phyloP scores from a whole-genome alignment of 2,329 filamentous ascomycete species.

The Aspergillus neoniger region DNA sequence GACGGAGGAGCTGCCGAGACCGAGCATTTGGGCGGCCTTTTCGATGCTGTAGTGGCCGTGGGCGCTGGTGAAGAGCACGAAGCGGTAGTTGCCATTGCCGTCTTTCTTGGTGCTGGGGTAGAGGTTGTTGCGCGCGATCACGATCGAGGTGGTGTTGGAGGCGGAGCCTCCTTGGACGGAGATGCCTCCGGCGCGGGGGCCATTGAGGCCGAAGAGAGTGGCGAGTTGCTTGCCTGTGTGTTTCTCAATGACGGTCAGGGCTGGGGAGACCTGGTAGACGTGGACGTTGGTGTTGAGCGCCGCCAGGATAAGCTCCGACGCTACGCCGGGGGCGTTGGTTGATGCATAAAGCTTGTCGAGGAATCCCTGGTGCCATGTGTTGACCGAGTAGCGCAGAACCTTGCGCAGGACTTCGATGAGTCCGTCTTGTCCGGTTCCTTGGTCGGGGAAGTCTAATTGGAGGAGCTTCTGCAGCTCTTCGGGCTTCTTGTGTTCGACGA shows the following conservation, averaged over 20 bases:
- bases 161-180: constrained; percentile 78
- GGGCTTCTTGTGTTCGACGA: constrained; percentile 65
- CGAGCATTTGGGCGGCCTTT: constrained; percentile 89
- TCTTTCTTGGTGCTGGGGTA: constrained; percentile 74
- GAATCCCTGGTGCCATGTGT: constrained; percentile 98
- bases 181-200: constrained; percentile 69
- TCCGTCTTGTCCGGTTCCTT: constrained; percentile 65
- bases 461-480: constrained; percentile 60
- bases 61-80: constrained; percentile 82
- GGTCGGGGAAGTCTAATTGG: constrained; percentile 56
- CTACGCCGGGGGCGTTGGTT: constrained; percentile 82
- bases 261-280: constrained; percentile 91
- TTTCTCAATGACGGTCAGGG: constrained; percentile 85
- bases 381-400: constrained; percentile 83
- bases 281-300: constrained; percentile 92
- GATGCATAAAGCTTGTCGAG: constrained; percentile 93
- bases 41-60: constrained; percentile 95
- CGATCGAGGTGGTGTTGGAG: constrained; percentile 81
- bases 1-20: constrained; percentile 75
- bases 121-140: constrained; percentile 83
- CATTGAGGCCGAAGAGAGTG: constrained; percentile 71
- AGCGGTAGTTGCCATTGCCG: constrained; percentile 66
- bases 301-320: constrained; percentile 80
- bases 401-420: constrained; percentile 69
- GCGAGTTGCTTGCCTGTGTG: constrained; percentile 73